phyloP scores from a whole-genome alignment of 140 eudicot genomes.

The Bidens hawaiensis region DNA sequence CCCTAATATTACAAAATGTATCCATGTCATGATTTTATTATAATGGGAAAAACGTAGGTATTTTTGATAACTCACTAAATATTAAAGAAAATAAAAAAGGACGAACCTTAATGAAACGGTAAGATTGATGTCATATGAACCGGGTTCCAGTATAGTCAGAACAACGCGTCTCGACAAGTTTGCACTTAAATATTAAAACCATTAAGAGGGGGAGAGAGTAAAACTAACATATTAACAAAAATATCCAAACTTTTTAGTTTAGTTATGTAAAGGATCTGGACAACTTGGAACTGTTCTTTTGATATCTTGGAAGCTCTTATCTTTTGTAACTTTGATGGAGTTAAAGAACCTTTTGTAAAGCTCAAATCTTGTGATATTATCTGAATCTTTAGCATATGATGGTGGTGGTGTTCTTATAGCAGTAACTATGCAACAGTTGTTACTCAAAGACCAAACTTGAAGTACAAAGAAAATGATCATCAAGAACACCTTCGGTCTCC shows the following conservation, averaged over 20 bases:
- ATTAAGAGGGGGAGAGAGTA: background rate
- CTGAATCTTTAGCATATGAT: conserved; percentile 18
- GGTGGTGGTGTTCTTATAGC: conserved; percentile 48
- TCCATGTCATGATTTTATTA: conserved; percentile 11
- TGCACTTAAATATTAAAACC: background rate
- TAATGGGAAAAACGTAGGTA: conserved; percentile 86
- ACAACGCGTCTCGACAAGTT: too few relatives aligned
- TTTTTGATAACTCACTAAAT: conserved; percentile 45
- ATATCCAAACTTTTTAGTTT: conserved; percentile 30
- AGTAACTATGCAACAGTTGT: conserved; percentile 25
- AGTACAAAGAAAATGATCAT: conserved; percentile 43
- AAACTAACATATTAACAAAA: conserved; percentile 14
- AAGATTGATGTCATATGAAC: too few relatives aligned
- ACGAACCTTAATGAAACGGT: too few relatives aligned
- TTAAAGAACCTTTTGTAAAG: conserved; percentile 46
- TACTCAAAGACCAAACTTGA: conserved; percentile 31
- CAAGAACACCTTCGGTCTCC: conserved; percentile 28
- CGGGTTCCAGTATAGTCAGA: too few relatives aligned
- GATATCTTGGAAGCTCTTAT: conserved; percentile 31
- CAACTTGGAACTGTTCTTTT: conserved; percentile 88
- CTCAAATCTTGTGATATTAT: conserved; percentile 29
- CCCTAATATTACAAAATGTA: conserved; percentile 29
- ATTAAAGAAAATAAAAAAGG: background rate
- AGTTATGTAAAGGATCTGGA: conserved; percentile 97
- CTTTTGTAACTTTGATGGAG: conserved; percentile 10